Evolutionary conservation across 2,329 filamentous ascomycete genomes (phyloP), one percentile per base, ranked within the genome.

Genomic region (Helminthosporium solani): DNA sequence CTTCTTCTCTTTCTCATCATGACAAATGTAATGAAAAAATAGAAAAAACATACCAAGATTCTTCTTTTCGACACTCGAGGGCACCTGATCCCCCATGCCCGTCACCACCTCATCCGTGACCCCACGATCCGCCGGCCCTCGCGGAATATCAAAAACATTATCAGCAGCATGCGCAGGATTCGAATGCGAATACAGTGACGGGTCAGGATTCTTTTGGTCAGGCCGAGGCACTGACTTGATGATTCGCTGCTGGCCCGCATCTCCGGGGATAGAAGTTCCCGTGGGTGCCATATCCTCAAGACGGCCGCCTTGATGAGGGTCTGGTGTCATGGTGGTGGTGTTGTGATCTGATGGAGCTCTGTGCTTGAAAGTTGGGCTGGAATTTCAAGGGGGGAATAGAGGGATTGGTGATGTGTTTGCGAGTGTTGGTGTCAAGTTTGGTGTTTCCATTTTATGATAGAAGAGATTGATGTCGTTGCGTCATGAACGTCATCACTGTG

Each of bases 201-300:
- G 35, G 9, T 35, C 33, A 5, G 69, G 58, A 33, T 72, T 63
- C 34, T 63, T 60, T 50, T 79, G 74, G 52, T 77, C 74, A 1
- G 75, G 75, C 6, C 74, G 72, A 19, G 76, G 70, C 2, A 74
- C 70, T 2, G 77, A 78, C 12, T 75, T 74, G 48, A 79, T 75
- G 39, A 65, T 64, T 52, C 72, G 71, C 52, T 69, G 65, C 20
- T 71, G 64, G 44, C 74, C 75, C 33, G 76, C 74, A 52, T 78
- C 75, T 44, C 71, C 67, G 42, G 76, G 77, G 28, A 77, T 61
- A 1, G 49, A 53, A 12, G 67, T 71, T 40, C 67, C 68, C 3
- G 53, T 50, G 2, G 44, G 54, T 40, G 68, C 69, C 64, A 72
- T 71, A 44, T 70, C 64, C 42, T 55, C 53, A 36, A 73, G 66